phyloP scores from a whole-genome alignment of 805 yeast species.

The Spathaspora boniae region DNA sequence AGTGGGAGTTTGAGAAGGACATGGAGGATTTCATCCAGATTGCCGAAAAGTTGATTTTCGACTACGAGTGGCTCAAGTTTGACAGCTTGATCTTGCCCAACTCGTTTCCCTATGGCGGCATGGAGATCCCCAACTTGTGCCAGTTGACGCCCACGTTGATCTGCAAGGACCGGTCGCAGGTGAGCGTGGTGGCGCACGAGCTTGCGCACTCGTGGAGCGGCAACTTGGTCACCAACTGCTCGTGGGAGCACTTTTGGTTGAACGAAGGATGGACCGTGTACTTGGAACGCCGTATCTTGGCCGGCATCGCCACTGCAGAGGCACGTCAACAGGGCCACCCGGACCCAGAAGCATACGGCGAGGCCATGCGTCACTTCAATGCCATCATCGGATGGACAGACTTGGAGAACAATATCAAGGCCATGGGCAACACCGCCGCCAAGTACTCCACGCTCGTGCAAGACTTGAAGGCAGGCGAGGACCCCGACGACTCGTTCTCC shows the following conservation, averaged over 20 bases:
- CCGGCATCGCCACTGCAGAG: slow-evolving; percentile 37
- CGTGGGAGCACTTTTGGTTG: slow-evolving; percentile 94
- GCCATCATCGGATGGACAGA: slow-evolving; percentile 90
- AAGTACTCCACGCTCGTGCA: slow-evolving; percentile 66
- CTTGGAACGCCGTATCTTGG: slow-evolving; percentile 79
- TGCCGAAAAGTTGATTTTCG: slow-evolving; percentile 73
- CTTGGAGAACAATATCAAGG: slow-evolving; percentile 59
- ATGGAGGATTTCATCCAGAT: slow-evolving; percentile 74
- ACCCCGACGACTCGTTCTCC: slow-evolving; percentile 88
- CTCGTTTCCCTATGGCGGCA: slow-evolving; percentile 84
- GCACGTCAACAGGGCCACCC: slow-evolving; percentile 3
- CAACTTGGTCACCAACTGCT: slow-evolving; percentile 81
- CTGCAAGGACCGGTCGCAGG: slow-evolving; percentile 79
- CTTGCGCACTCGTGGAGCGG: slow-evolving; percentile 93
- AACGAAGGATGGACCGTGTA: slow-evolving; percentile 97
- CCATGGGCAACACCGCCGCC: slow-evolving; percentile 54
- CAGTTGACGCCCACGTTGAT: slow-evolving; percentile 88
- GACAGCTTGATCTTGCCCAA: slow-evolving; percentile 79
- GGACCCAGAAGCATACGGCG: slow-evolving; percentile 51
- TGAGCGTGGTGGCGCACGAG: slow-evolving; percentile 90
- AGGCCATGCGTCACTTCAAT: slow-evolving; percentile 69
- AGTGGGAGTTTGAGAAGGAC: slow-evolving; percentile 77
- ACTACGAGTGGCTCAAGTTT: slow-evolving; percentile 82
- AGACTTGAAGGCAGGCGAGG: slow-evolving; percentile 62
- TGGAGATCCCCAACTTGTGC: slow-evolving; percentile 91